Evolutionary conservation across 371 early-diverging fungal genomes (phyloP).

Genomic region (Mucor circinelloides): DNA sequence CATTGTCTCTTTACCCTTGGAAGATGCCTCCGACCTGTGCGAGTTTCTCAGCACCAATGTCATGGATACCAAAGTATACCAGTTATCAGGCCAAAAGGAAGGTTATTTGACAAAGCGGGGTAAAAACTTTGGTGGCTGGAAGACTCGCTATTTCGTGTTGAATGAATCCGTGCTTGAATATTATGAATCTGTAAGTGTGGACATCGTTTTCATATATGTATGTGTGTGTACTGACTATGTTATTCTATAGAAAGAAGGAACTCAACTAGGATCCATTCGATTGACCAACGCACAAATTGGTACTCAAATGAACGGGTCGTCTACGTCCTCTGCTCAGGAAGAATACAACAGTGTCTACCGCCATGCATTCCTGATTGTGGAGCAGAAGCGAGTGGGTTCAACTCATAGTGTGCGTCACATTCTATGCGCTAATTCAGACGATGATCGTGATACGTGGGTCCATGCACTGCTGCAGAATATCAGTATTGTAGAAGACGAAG

Average conservation of each 20-base stretch:
- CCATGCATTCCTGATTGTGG: slow-evolving; percentile 80
- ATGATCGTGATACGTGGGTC: slow-evolving; percentile 91
- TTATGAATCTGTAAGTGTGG: slow-evolving; percentile 68
- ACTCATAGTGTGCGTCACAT: slow-evolving; percentile 72
- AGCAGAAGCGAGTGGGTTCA: slow-evolving; percentile 66
- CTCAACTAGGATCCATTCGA: slow-evolving; percentile 54
- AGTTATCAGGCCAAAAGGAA: slow-evolving; percentile 58
- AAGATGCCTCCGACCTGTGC: slow-evolving; percentile 69
- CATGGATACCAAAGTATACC: slow-evolving; percentile 41
- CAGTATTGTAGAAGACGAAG: slow-evolving; percentile 31
- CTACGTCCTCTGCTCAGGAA: slow-evolving; percentile 29
- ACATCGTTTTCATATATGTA: not conserved
- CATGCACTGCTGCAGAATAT: slow-evolving; percentile 62
- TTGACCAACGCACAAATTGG: slow-evolving; percentile 56
- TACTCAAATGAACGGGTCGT: slow-evolving; percentile 40
- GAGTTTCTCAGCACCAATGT: slow-evolving; percentile 78
- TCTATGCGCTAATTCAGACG: slow-evolving; percentile 86
- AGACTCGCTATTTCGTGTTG: slow-evolving; percentile 79
- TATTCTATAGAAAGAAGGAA: slow-evolving; percentile 63
- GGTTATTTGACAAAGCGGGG: slow-evolving; percentile 86
- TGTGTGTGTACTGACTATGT: not conserved
- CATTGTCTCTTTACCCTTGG: slow-evolving; percentile 58
- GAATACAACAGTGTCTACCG: slow-evolving; percentile 65
- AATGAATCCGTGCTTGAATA: slow-evolving; percentile 70
- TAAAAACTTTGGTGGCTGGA: slow-evolving; percentile 90